Percentiles rank a stretch among this genome's conserved stretches.
phyloP scores from a whole-genome alignment of 441 rosid genomes.

The Syzygium malaccense region DNA sequence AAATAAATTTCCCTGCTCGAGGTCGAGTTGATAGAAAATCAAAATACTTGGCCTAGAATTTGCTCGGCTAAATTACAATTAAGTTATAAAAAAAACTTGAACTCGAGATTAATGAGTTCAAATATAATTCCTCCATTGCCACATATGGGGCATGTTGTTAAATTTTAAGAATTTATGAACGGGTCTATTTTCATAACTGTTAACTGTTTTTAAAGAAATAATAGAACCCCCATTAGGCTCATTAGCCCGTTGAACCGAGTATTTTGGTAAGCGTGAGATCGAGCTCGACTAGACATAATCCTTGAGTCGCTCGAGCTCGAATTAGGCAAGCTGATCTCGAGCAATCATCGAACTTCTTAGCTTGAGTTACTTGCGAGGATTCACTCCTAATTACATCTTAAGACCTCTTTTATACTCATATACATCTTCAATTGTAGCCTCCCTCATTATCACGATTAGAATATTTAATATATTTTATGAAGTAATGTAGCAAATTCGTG shows the following conservation, averaged over 20 bases:
- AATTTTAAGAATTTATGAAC: background rate
- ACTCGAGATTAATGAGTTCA: background rate
- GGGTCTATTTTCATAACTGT: background rate
- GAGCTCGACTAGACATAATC: background rate
- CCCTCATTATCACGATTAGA: background rate
- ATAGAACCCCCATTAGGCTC: background rate
- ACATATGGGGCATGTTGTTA: background rate
- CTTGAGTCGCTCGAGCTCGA: background rate
- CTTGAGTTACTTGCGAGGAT: background rate
- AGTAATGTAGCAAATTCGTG: background rate
- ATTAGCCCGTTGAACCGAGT: background rate
- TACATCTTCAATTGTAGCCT: background rate
- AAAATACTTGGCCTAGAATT: background rate
- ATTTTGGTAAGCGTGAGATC: background rate
- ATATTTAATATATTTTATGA: too few species aligned
- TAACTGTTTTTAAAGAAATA: background rate
- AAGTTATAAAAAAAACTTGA: background rate
- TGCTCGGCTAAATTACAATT: background rate
- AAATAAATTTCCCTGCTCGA: background rate
- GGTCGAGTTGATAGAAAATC: background rate
- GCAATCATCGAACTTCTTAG: background rate
- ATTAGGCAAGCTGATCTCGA: background rate
- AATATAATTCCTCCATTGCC: background rate
- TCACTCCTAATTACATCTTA: background rate
- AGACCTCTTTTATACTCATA: background rate